Evolutionary conservation across 2,329 filamentous ascomycete species (phyloP).

Genomic region (Phoma sp.): DNA sequence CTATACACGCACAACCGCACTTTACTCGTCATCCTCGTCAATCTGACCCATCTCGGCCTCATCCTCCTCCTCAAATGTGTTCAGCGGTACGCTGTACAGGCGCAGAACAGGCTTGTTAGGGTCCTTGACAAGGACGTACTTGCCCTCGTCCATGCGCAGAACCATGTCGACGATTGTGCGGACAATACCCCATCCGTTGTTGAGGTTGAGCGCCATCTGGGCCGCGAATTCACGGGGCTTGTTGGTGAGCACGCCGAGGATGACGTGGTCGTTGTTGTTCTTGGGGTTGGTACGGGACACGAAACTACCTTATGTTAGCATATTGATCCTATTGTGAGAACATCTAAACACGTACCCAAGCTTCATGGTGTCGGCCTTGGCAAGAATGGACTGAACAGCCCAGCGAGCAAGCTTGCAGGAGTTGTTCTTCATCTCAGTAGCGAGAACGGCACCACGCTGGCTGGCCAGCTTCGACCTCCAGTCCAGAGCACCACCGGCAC

Average conservation of each 20-base stretch:
- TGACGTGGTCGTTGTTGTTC: constrained; percentile 89
- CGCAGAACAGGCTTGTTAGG: constrained; percentile 96
- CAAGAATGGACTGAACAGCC: constrained; percentile 96
- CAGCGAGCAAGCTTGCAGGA: constrained; percentile 97
- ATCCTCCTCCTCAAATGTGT: constrained; percentile 91
- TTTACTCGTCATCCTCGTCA: constrained; percentile 63
- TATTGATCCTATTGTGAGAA: not conserved
- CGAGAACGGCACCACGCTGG: constrained; percentile 95
- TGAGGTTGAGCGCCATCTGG: constrained; percentile 97
- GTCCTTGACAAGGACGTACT: constrained; percentile 83
- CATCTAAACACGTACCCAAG: constrained; percentile 72
- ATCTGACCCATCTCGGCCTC: constrained; percentile 70
- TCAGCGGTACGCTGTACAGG: constrained; percentile 86
- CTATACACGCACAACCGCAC: constrained; percentile 3
- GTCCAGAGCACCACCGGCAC: constrained; percentile 92
- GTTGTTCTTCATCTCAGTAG: constrained; percentile 99
- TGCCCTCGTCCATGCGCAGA: constrained; percentile 77
- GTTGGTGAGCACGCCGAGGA: constrained; percentile 95
- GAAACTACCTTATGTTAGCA: constrained; percentile 67
- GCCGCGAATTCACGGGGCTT: constrained; percentile 96
- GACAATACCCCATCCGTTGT: constrained; percentile 99
- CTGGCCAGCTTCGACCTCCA: constrained; percentile 95
- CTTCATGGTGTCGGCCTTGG: constrained; percentile 98
- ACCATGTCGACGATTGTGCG: constrained; percentile 97
- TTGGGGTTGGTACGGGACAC: constrained; percentile 94